These are phyloP conservation scores for Beauveria scarabaeidicola DNA, from an alignment of 2,329 filamentous ascomycete species.

Conservation along the genomic window DNA sequence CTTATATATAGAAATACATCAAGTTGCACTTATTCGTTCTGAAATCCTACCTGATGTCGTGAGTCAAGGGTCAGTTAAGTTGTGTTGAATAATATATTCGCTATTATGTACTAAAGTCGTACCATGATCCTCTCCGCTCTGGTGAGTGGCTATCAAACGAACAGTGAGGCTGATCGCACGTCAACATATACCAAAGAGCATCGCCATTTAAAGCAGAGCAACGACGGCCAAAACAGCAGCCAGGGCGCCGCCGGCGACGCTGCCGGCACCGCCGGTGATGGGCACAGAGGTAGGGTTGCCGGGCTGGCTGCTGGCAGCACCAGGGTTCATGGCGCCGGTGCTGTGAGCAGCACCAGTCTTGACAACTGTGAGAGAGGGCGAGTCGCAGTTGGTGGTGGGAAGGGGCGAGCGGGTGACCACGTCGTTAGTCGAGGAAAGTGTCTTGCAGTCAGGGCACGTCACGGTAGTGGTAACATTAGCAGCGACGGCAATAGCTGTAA, in stretches of 20 bases:
- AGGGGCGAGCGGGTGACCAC: constrained; percentile 12
- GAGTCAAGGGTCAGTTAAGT: no score
- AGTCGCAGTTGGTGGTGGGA: constrained; percentile 10
- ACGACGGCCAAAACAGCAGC: background rate
- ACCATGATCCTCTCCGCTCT: background rate
- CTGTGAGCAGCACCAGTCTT: background rate
- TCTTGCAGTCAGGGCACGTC: constrained; percentile 9
- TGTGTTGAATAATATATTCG: background rate
- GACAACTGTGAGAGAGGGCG: constrained; percentile 10
- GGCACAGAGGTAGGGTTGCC: background rate
- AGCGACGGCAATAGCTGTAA: constrained; percentile 2
- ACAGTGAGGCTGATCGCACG: background rate
- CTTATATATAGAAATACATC: background rate
- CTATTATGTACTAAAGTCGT: background rate
- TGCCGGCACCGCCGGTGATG: background rate
- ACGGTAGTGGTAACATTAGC: constrained; percentile 1
- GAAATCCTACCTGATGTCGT: no score
- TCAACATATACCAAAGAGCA: background rate
- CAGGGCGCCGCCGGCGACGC: background rate
- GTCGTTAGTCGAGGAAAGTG: constrained; percentile 11
- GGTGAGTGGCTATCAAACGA: background rate
- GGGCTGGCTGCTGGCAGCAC: background rate
- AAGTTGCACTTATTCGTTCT: background rate
- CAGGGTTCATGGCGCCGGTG: constrained; percentile 12
- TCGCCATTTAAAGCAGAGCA: background rate